These are phyloP conservation scores for Phoma herbarum DNA, from an alignment of 2,329 filamentous ascomycete species.

Conservation along the genomic window DNA sequence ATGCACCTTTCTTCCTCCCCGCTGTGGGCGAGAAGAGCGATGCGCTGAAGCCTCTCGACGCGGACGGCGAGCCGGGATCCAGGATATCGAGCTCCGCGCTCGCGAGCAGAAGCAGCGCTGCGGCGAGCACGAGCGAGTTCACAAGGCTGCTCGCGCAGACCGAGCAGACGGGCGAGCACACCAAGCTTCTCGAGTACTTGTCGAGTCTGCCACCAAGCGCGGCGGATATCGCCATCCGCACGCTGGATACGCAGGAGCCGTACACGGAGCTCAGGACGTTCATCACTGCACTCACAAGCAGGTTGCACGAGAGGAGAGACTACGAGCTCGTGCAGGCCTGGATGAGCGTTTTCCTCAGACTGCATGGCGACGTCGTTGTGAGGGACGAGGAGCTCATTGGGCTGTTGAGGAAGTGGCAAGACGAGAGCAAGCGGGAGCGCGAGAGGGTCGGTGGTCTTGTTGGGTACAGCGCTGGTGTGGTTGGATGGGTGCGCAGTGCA, in stretches of 20 bases:
- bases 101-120: slow-evolving; percentile 41
- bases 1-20: slow-evolving; percentile 94
- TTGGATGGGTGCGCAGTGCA: slow-evolving; percentile 75
- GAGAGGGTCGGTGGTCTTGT: slow-evolving; percentile 77
- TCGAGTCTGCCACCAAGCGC: slow-evolving; percentile 83
- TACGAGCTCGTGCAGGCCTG: slow-evolving; percentile 96
- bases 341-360: slow-evolving; percentile 91
- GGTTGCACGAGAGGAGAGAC: slow-evolving; percentile 74
- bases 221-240: slow-evolving; percentile 90
- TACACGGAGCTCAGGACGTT: slow-evolving; percentile 80
- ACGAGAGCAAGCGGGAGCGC: slow-evolving; percentile 75
- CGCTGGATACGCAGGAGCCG: slow-evolving; percentile 64
- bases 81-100: slow-evolving; percentile 48
- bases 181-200: slow-evolving; percentile 75
- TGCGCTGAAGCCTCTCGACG: slow-evolving; percentile 27
- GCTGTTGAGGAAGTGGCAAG: slow-evolving; percentile 74
- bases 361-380: slow-evolving; percentile 73
- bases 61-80: slow-evolving; percentile 31
- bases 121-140: slow-evolving; percentile 52
- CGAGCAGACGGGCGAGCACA: slow-evolving; percentile 66
- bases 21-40: slow-evolving; percentile 60
- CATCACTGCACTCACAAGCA: slow-evolving; percentile 77
- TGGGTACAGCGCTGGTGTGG: slow-evolving; percentile 87
- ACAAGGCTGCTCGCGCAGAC: slow-evolving; percentile 59
- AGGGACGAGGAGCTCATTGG: slow-evolving; percentile 62